These are phyloP conservation scores for Saccharomycopsis oosterbeekiorum DNA, from an alignment of 805 yeast species.

Conservation along the genomic window DNA sequence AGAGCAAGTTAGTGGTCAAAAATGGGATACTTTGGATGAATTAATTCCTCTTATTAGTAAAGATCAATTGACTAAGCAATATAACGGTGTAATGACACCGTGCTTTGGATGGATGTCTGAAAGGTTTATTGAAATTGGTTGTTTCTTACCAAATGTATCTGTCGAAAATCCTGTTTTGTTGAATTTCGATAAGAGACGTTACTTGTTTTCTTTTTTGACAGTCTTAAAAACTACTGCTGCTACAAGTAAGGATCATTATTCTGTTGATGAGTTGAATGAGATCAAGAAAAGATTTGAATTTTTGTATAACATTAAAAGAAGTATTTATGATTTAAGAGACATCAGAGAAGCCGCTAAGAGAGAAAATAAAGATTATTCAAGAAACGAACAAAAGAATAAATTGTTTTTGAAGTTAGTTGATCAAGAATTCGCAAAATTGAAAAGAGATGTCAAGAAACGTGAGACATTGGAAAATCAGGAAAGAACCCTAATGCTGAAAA, in stretches of 20 bases:
- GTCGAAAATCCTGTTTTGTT: constrained; percentile 52
- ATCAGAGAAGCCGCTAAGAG: constrained; percentile 34
- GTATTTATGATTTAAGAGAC: constrained; percentile 26
- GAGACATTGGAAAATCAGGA: constrained; percentile 32
- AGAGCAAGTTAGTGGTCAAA: constrained; percentile 21
- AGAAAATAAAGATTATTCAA: constrained; percentile 33
- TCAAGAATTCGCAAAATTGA: constrained; percentile 41
- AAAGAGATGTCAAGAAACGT: constrained; percentile 40
- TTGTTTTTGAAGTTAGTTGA: constrained; percentile 38
- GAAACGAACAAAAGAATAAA: constrained; percentile 28
- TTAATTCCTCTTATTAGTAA: constrained; percentile 29
- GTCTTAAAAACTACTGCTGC: constrained; percentile 35
- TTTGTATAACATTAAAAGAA: constrained; percentile 37
- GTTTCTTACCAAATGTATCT: constrained; percentile 71
- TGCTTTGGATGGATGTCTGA: constrained; percentile 90
- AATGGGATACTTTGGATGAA: constrained; percentile 26
- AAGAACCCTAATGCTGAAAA: constrained; percentile 20
- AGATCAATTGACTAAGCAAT: constrained; percentile 24
- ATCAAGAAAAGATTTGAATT: constrained; percentile 37
- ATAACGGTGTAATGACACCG: constrained; percentile 46
- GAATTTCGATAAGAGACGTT: constrained; percentile 79
- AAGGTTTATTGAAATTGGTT: constrained; percentile 64
- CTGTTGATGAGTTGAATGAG: constrained; percentile 25
- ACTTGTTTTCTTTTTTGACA: constrained; percentile 50
- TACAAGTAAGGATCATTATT: constrained; percentile 4